These are phyloP conservation scores for Dictyostelium purpureum DNA, from an alignment of 78 protist species.

Conservation along the genomic window DNA sequence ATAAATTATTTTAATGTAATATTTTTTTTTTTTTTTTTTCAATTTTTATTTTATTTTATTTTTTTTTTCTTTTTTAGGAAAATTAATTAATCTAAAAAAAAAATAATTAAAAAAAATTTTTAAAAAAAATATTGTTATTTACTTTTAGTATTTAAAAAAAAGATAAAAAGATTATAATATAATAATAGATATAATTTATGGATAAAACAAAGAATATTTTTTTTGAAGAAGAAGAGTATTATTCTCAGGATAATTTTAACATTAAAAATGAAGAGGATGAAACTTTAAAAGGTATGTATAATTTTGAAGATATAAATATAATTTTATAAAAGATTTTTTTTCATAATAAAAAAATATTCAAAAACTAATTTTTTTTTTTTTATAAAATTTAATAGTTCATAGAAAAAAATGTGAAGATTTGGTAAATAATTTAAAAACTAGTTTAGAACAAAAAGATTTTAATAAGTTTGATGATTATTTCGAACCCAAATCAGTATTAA, in stretches of 20 bases:
- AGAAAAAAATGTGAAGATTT: slow-evolving; percentile 1
- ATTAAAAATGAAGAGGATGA: background rate
- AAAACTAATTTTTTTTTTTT: background rate
- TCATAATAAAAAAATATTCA: background rate
- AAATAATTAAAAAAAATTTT: background rate
- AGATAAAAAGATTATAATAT: background rate
- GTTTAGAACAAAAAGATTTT: background rate
- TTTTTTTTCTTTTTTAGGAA: background rate
- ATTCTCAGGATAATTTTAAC: background rate
- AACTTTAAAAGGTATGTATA: background rate
- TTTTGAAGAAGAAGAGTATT: background rate
- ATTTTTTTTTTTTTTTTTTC: background rate
- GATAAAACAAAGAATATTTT: background rate
- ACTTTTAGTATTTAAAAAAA: too few species aligned
- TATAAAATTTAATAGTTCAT: background rate
- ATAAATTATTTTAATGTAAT: too few species aligned
- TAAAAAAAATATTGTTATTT: too few species aligned
- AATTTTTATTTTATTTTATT: too few species aligned
- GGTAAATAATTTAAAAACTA: background rate
- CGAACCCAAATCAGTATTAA: slow-evolving; percentile 58
- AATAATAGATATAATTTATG: background rate
- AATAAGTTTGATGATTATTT: background rate
- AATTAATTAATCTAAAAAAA: background rate
- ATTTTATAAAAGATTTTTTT: background rate
- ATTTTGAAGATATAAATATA: too few species aligned